phyloP scores from a whole-genome alignment of 2,329 filamentous ascomycete genomes.

The Cladophialophora yegresii region DNA sequence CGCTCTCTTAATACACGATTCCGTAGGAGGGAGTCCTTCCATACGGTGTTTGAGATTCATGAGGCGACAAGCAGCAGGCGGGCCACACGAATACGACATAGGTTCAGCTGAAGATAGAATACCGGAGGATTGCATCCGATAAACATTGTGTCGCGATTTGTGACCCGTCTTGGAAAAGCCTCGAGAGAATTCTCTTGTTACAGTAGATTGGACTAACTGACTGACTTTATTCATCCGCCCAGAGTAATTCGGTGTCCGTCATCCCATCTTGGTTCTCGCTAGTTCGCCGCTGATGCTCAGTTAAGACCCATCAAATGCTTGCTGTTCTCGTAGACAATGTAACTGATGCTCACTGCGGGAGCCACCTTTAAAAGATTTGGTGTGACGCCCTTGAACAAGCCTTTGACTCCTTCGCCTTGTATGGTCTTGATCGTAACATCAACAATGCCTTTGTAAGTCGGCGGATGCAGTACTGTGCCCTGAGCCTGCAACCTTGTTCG shows the following conservation, averaged over 20 bases:
- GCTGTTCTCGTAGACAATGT: slow-evolving; percentile 88
- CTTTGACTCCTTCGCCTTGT: slow-evolving; percentile 76
- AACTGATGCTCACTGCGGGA: slow-evolving; percentile 91
- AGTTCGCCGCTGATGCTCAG: not conserved
- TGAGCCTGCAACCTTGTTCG: slow-evolving; percentile 91
- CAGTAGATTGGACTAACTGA: not conserved
- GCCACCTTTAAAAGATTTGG: slow-evolving; percentile 96
- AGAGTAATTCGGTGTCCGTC: not conserved
- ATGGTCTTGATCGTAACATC: slow-evolving; percentile 86
- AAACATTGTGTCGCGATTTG: not conserved
- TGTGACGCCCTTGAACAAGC: slow-evolving; percentile 91
- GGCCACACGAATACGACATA: not conserved
- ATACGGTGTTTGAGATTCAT: not conserved
- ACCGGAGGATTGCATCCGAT: not conserved
- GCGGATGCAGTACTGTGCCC: slow-evolving; percentile 85
- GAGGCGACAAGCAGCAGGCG: not conserved
- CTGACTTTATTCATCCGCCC: not conserved
- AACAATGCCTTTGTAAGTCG: slow-evolving; percentile 85
- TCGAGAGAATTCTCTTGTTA: not conserved
- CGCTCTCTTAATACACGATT: not conserved
- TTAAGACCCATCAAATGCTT: slow-evolving; percentile 67
- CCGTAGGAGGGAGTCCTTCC: not conserved
- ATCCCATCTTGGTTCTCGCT: not conserved
- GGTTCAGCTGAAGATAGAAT: not conserved
- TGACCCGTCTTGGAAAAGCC: not conserved